Percentiles rank a stretch among this genome's conserved stretches.
Conservation (phyloP, 768 basidiomycete species). For the Lyophyllum semitale region DNA sequence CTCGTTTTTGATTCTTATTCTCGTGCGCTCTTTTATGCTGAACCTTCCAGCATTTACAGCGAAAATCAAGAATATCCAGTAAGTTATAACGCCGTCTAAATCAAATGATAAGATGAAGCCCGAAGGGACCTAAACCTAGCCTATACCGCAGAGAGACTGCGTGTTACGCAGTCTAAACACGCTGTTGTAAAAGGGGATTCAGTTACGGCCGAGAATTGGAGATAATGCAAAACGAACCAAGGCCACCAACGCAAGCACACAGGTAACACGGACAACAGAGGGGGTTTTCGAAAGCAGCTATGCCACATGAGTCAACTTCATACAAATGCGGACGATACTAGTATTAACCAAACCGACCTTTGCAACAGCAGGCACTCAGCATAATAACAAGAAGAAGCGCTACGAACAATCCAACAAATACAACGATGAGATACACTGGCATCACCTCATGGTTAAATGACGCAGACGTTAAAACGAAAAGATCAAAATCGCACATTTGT, state of each 20-base stretch:
- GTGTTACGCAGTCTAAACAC: constrained; percentile 68
- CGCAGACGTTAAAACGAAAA: background rate
- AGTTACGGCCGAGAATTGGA: too few species aligned
- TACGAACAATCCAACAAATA: constrained; percentile 64
- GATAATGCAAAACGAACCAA: constrained; percentile 41
- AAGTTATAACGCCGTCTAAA: too few species aligned
- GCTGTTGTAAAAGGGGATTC: too few species aligned
- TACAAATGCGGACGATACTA: background rate
- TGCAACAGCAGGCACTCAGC: constrained; percentile 69
- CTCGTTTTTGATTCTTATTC: too few species aligned
- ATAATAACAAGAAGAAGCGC: constrained; percentile 56
- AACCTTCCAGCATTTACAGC: too few species aligned
- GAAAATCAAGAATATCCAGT: too few species aligned
- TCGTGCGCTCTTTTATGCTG: too few species aligned
- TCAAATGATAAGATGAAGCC: too few species aligned
- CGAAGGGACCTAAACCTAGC: constrained; percentile 32
- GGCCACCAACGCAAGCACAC: constrained; percentile 71
- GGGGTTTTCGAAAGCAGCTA: constrained; percentile 45
- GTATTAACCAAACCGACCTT: constrained; percentile 39
- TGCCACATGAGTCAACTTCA: background rate
- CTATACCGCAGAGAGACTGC: constrained; percentile 61
- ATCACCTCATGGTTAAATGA: background rate
- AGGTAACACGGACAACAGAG: constrained; percentile 71
- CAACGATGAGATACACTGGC: constrained; percentile 61
- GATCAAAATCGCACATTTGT: constrained; percentile 39